Conservation (phyloP, 768 basidiomycete genomes). For the Pleurotus salmoneostramineus region DNA sequence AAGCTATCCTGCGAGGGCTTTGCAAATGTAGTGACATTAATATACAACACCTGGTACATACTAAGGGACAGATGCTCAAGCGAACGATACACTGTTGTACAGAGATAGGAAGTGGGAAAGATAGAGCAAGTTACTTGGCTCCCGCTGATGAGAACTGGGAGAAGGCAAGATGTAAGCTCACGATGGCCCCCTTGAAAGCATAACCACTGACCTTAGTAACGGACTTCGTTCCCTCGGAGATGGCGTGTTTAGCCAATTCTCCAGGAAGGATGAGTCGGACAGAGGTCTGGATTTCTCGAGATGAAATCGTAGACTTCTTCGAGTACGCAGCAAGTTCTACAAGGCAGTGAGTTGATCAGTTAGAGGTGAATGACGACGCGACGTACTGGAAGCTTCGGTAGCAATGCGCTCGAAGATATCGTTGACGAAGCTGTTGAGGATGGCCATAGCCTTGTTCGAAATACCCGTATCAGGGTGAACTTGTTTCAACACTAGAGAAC, state of each 20-base stretch:
- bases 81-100: slow-evolving; percentile 21
- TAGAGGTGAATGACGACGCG: background rate
- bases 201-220: slow-evolving; percentile 67
- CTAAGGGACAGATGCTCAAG: background rate
- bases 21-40: background rate
- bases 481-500: slow-evolving; percentile 77
- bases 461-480: slow-evolving; percentile 99
- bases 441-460: slow-evolving; percentile 98
- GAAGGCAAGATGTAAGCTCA: background rate
- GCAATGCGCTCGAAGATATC: slow-evolving; percentile 87
- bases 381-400: slow-evolving; percentile 65
- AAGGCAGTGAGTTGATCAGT: background rate
- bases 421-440: slow-evolving; percentile 94
- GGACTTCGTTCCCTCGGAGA: slow-evolving; percentile 92
- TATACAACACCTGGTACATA: background rate
- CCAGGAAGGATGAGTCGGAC: slow-evolving; percentile 83
- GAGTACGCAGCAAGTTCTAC: slow-evolving; percentile 80
- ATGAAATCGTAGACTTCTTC: slow-evolving; percentile 90
- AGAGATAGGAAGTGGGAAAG: slow-evolving; percentile 19
- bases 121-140: slow-evolving; percentile 45
- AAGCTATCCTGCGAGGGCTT: background rate
- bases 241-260: slow-evolving; percentile 73
- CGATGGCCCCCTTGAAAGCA: background rate
- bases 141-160: slow-evolving; percentile 68
- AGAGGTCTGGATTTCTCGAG: slow-evolving; percentile 83